Evolutionary conservation across 305 asterid species (phyloP).

Genomic region (Fraxinus platypoda): DNA sequence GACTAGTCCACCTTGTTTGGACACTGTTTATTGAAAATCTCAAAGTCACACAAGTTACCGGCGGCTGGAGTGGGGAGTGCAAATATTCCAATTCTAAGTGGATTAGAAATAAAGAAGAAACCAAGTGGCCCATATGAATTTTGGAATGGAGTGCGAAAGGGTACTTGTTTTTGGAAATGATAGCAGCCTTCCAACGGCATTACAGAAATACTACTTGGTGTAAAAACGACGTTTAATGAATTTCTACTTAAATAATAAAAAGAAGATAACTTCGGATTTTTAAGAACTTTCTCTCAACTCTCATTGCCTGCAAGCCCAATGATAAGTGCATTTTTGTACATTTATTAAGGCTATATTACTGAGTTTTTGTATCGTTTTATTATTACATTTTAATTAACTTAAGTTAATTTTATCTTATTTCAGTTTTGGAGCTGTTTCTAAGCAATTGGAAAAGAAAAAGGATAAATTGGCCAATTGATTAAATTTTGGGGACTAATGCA

Average conservation of each 20-base stretch:
- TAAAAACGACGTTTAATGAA: not conserved
- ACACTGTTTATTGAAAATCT: not conserved
- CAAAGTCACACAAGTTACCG: not conserved
- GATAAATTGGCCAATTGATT: no score
- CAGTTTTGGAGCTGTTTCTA: no score
- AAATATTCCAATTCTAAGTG: not conserved
- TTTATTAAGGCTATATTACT: no score
- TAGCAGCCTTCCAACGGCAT: no score
- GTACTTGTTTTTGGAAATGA: not conserved
- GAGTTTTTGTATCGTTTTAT: no score
- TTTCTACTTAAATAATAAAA: not conserved
- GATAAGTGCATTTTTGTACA: no score
- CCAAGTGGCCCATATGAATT: not conserved
- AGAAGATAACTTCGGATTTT: not conserved
- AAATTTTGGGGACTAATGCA: no score
- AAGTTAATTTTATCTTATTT: no score
- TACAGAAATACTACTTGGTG: not conserved
- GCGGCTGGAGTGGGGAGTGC: not conserved
- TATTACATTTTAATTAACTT: no score
- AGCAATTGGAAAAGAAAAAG: no score
- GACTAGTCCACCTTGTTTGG: not conserved
- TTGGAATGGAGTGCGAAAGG: not conserved
- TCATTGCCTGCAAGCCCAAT: not conserved
- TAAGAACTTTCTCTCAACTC: not conserved
- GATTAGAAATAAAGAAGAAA: not conserved